Evolutionary conservation across 1,139 yeast genomes (phyloP), one percentile per base, ranked within the genome.

Genomic region (Hansenula lynferdii): DNA sequence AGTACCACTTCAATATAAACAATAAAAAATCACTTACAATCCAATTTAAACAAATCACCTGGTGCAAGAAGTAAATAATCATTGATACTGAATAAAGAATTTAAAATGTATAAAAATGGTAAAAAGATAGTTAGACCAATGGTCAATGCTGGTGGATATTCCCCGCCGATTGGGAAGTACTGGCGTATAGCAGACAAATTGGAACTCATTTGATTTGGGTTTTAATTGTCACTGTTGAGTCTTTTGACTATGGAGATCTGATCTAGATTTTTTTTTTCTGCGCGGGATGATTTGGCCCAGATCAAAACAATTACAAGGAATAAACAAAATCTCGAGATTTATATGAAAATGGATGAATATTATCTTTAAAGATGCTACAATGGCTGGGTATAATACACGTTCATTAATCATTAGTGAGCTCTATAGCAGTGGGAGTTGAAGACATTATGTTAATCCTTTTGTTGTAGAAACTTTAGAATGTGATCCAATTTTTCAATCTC

Each of bases 91-190:
- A 65, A 47, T 31, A 61, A 47, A 24, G 46, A 42, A 25, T 70
- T 57, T 52, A 68, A 20, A 41, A 62, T 19, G 62, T 68, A 53
- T 18, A 77, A 43, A 8, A 69, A 33, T 3, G 75, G 60, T 44
- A 74, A 56, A 60, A 85, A 85, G 20, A 80, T 64, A 8, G 69
- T 53, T 27, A 83, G 61, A 3, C 95, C 94, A 5, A 77, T 71
- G 1, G 89, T 72, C 34, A 85, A 61, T 1, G 92, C 94, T 3
- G 90, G 85, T n/a, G 76, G 76, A 16, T 53, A 57, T 12, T 57
- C 54, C 11, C 59, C 62, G 14, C 53, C 52, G 5, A 57, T 49
- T 25, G 54, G 45, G 20, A 52, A 37, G 18, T 51, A 38, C 25
- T 41, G 35, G n/a, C 25, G 25, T 19, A 30, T 24, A 11, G 19